Evolutionary conservation across 2,329 filamentous ascomycete species (phyloP).

Genomic region (Zarea fungicola): DNA sequence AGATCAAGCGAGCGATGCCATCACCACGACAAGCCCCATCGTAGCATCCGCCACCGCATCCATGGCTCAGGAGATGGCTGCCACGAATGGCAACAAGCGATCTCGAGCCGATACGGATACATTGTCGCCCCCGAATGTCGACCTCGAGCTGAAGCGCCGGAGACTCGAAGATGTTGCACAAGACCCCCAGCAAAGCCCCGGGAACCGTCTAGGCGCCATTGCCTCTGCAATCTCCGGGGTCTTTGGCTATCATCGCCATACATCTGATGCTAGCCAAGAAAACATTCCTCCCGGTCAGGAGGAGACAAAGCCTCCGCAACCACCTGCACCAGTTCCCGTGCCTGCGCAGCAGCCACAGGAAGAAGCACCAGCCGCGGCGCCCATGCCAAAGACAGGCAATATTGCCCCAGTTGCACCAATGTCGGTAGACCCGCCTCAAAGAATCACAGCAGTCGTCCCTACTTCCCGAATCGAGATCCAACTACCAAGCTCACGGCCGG

Average conservation of each 20-base stretch:
- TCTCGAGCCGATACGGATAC: slow-evolving; percentile 4
- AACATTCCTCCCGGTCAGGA: not conserved
- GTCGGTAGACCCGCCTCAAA: not conserved
- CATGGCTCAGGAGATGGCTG: slow-evolving; percentile 4
- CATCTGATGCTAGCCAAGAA: slow-evolving; percentile 9
- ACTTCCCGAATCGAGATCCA: slow-evolving; percentile 10
- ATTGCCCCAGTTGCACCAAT: slow-evolving; percentile 1
- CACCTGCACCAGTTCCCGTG: not conserved
- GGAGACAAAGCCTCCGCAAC: not conserved
- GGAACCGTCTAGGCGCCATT: slow-evolving; percentile 19
- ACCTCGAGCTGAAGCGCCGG: slow-evolving; percentile 9
- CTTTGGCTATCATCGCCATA: slow-evolving; percentile 20
- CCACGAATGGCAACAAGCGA: slow-evolving; percentile 3
- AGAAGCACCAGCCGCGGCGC: not conserved
- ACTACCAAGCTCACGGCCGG: slow-evolving; percentile 21
- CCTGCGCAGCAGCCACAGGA: slow-evolving; percentile 6
- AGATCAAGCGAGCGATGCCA: not conserved
- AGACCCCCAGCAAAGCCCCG: not conserved
- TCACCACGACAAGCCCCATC: not conserved
- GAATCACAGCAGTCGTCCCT: slow-evolving; percentile 13
- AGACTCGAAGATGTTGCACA: not conserved
- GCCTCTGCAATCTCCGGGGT: slow-evolving; percentile 27
- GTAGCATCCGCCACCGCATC: not conserved
- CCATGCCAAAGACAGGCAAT: not conserved
- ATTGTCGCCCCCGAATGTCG: slow-evolving; percentile 6